Conservation (phyloP, 1,284 basidiomycete species). For the Bjerkandera adusta region DNA sequence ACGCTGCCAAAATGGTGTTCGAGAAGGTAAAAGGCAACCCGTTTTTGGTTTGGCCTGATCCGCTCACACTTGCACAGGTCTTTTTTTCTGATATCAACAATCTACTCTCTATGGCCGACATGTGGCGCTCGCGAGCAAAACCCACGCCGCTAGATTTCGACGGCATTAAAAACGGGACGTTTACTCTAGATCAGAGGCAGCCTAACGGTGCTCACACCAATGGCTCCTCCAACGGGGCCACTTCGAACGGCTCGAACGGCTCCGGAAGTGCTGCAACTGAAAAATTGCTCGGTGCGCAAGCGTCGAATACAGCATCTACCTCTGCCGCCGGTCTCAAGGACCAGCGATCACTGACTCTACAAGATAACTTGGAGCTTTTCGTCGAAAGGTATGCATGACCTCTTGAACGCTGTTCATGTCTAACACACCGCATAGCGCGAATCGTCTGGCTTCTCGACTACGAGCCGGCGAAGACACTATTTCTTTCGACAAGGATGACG, state of each 20-base stretch:
- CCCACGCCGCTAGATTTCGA: constrained; percentile 86
- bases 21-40: constrained; percentile 63
- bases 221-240: constrained; percentile 17
- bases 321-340: constrained; percentile 63
- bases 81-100: constrained; percentile 89
- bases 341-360: constrained; percentile 71
- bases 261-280: constrained; percentile 27
- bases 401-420: not conserved
- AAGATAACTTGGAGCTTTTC: constrained; percentile 83
- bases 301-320: constrained; percentile 8
- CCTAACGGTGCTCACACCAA: constrained; percentile 16
- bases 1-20: constrained; percentile 76
- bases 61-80: constrained; percentile 52
- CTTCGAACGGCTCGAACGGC: constrained; percentile 23
- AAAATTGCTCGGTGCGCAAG: constrained; percentile 21
- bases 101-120: constrained; percentile 92
- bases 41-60: not conserved
- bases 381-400: constrained; percentile 63
- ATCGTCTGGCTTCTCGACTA: constrained; percentile 75
- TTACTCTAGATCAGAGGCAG: constrained; percentile 38
- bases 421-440: constrained; percentile 51
- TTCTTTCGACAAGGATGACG: constrained; percentile 97
- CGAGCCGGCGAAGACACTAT: constrained; percentile 76
- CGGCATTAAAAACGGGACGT: constrained; percentile 60
- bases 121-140: constrained; percentile 90